Evolutionary conservation across 225 moss, liverwort and hornwort species (phyloP), one percentile per base, ranked within the genome.

Genomic region (Sphagnum tenellum): DNA sequence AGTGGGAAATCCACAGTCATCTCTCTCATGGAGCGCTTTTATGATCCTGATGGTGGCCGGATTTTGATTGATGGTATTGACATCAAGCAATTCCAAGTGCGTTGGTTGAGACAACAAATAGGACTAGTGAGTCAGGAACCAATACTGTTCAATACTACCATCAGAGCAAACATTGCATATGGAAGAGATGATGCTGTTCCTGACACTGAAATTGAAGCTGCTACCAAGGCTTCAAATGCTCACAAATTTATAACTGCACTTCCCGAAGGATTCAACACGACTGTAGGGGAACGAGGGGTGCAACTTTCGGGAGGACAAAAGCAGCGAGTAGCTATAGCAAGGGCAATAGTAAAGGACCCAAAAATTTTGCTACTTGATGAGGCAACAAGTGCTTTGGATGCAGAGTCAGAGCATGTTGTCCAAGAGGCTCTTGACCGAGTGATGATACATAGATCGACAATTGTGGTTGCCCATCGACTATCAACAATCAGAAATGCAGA

Each of bases 1-100:
- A 73, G 79, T 61, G 79, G 79, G 11, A 80, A 80, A 64, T 80
- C 79, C 47, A 80, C 79, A 49, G 78, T 71, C 7, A 73, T 80
- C 58, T 73, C 79, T 49, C 69, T 80, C 8, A 12, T 80, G n/a
- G 79, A 80, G 29, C 69, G 79, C 45, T 80, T 80, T 72, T 80
- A 80, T 54, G 69, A 80, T 44, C 72, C 72, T 49, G 75, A 75
- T 14, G 60, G 75, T 3, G 79, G 79, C 8, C n/a, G 9, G 10
- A 76, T 80, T 57, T 49, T 48, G 4, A 8, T 80, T 9, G 79
- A 76, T 10, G 76, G 73, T 46, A 57, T 73, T 8, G 72, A 76
- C 53, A 80, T 80, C 50, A 76, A 52, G 9, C 52, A 52, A 9
- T 52, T 52, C 5, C 7, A 52, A 52, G 52, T 66, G 3, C 53